phyloP scores from a whole-genome alignment of 352 stramenopile species.

The Peronospora farinosa region DNA sequence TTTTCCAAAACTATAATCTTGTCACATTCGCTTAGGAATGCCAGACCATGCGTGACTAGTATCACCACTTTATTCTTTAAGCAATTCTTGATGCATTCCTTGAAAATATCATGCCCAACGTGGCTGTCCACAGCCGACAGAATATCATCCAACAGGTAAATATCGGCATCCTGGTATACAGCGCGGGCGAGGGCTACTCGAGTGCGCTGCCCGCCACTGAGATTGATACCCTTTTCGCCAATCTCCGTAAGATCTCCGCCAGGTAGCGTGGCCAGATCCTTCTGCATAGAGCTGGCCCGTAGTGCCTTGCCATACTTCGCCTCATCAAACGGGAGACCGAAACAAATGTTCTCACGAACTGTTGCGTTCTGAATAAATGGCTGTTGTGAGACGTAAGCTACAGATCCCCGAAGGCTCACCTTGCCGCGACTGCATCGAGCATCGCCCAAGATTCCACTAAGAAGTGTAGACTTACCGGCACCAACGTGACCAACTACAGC shows the following conservation, averaged over 20 bases:
- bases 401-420: slow-evolving; percentile 71
- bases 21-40: slow-evolving; percentile 50
- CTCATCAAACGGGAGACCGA: slow-evolving; percentile 76
- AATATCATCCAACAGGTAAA: slow-evolving; percentile 93
- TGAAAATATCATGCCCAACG: slow-evolving; percentile 92
- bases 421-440: slow-evolving; percentile 43
- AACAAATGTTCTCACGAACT: slow-evolving; percentile 96
- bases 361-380: slow-evolving; percentile 97
- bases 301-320: slow-evolving; percentile 53
- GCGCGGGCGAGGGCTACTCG: slow-evolving; percentile 72
- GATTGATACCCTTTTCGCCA: slow-evolving; percentile 92
- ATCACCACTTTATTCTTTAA: slow-evolving; percentile 79
- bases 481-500: slow-evolving; percentile 58
- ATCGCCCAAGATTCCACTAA: slow-evolving; percentile 54
- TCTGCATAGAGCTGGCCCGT: slow-evolving; percentile 44
- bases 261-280: slow-evolving; percentile 47
- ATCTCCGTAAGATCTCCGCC: slow-evolving; percentile 92
- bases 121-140: slow-evolving; percentile 92
- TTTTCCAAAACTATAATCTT: slow-evolving; percentile 56
- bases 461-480: slow-evolving; percentile 66
- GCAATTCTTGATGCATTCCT: slow-evolving; percentile 44
- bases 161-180: slow-evolving; percentile 72
- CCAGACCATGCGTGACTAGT: slow-evolving; percentile 70
- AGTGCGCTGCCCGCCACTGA: slow-evolving; percentile 91
- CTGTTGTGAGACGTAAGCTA: slow-evolving; percentile 93